These are phyloP conservation scores for Eimeria praecox DNA, from an alignment of 169 alveolate genomes.

Conservation along the genomic window DNA sequence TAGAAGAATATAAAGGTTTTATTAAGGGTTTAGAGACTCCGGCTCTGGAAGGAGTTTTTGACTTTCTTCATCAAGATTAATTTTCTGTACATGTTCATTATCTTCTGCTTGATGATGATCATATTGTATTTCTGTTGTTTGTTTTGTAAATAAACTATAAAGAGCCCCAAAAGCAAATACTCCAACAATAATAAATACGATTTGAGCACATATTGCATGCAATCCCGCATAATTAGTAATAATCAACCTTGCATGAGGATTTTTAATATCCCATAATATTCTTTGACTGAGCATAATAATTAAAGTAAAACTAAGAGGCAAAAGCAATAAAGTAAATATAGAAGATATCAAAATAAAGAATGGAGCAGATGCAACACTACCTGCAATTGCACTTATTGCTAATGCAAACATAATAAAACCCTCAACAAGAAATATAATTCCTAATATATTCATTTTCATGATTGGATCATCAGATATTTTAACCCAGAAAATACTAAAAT, in stretches of 20 bases:
- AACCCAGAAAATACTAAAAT: constrained; percentile 40
- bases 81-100: background rate
- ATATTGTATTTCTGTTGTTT: background rate
- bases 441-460: background rate
- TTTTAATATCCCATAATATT: background rate
- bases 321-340: background rate
- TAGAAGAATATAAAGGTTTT: no score
- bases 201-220: constrained; percentile 17
- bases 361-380: constrained; percentile 22
- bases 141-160: background rate
- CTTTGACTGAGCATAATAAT: background rate
- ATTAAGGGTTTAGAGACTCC: background rate
- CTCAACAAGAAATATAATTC: constrained; percentile 8
- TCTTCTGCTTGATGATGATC: background rate
- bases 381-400: constrained; percentile 5
- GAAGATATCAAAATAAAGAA: background rate
- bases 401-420: background rate
- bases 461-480: background rate
- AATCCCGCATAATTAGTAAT: background rate
- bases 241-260: background rate
- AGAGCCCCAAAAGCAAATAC: background rate
- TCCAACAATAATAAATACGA: background rate
- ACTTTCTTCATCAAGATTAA: background rate
- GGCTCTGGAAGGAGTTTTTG: background rate
- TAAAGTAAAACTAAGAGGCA: constrained; percentile 28